Percentiles rank a stretch among this genome's conserved stretches.
Conservation (phyloP, 2,329 filamentous ascomycete genomes). For the Fusarium lyarnte region DNA sequence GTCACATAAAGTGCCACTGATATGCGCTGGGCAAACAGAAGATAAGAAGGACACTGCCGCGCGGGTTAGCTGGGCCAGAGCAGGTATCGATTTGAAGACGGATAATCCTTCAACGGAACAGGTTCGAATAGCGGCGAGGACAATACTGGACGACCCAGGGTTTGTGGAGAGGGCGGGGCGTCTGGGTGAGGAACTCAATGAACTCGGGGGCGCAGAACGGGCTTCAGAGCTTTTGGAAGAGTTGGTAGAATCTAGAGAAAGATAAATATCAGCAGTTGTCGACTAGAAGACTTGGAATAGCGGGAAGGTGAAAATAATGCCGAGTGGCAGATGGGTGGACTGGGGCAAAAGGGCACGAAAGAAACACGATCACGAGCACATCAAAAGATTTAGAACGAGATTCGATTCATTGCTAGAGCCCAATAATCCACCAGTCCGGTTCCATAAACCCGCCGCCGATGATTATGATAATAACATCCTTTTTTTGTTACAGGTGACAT, state of each 20-base stretch:
- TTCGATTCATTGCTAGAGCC: background rate
- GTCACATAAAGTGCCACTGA: slow-evolving; percentile 48
- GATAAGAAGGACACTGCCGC: slow-evolving; percentile 52
- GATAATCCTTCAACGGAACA: slow-evolving; percentile 44
- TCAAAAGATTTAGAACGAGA: background rate
- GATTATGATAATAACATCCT: background rate
- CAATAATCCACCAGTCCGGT: background rate
- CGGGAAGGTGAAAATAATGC: background rate
- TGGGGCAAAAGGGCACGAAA: too few relatives aligned
- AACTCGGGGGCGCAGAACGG: slow-evolving; percentile 40
- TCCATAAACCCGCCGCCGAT: background rate
- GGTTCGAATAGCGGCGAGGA: slow-evolving; percentile 39
- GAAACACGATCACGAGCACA: background rate
- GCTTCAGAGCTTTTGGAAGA: slow-evolving; percentile 46
- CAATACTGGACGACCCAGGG: slow-evolving; percentile 38
- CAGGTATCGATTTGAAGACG: slow-evolving; percentile 50
- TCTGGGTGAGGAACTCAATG: slow-evolving; percentile 43
- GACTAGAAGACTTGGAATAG: background rate
- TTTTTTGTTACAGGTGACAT: background rate
- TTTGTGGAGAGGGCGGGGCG: slow-evolving; percentile 38
- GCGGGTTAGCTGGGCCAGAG: slow-evolving; percentile 45
- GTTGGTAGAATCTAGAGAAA: slow-evolving; percentile 10
- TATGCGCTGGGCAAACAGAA: slow-evolving; percentile 50
- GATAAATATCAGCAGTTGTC: background rate
- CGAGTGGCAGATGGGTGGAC: background rate